A percentile compares a stretch with the other conserved stretches of the same genome.
These are phyloP conservation scores for Aphanoascus verrucosus DNA, from an alignment of 2,329 filamentous ascomycete species.

Conservation along the genomic window DNA sequence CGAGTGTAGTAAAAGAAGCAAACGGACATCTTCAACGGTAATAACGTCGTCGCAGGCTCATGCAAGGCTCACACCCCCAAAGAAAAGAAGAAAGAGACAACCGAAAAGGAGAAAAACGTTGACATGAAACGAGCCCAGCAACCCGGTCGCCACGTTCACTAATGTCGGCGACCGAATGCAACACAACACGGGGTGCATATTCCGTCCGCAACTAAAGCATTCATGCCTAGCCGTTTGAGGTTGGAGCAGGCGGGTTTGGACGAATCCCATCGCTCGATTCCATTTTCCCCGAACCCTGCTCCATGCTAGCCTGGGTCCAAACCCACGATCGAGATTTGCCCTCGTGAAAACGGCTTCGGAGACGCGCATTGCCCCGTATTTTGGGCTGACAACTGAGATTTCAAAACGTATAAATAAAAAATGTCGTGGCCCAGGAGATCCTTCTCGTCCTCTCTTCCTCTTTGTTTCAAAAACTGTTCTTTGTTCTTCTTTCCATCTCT, in stretches of 20 bases:
- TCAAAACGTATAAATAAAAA: conserved; percentile 2
- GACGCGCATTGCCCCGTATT: neutral
- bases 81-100: neutral
- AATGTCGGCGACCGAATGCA: conserved; percentile 4
- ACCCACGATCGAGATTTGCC: neutral
- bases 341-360: neutral
- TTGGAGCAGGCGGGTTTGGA: neutral
- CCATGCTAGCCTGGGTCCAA: too few species aligned
- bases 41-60: neutral
- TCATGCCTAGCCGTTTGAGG: conserved; percentile 1
- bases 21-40: too few species aligned
- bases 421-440: neutral
- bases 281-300: neutral
- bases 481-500: neutral
- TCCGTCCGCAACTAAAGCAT: neutral
- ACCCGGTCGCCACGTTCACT: conserved; percentile 10
- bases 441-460: neutral
- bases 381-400: neutral
- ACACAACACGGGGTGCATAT: conserved; percentile 8
- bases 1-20: too few species aligned
- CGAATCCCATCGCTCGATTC: neutral
- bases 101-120: neutral
- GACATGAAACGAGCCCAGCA: neutral
- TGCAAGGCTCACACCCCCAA: neutral
- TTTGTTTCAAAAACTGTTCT: neutral